phyloP scores from a whole-genome alignment of 352 stramenopile genomes.

The Nothophytophthora sp. region DNA sequence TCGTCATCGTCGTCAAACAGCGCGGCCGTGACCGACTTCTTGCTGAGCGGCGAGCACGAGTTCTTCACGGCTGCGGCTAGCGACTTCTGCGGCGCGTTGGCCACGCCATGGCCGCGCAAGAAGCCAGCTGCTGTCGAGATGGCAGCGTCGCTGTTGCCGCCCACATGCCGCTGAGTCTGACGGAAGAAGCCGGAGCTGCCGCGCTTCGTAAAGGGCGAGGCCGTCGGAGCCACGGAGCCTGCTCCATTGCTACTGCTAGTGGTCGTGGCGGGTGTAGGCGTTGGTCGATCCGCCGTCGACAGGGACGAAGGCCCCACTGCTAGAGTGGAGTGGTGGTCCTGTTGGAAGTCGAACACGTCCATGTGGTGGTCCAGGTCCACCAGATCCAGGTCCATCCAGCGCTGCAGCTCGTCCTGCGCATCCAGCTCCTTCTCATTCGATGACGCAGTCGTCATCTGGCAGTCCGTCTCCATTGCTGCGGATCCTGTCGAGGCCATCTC shows the following conservation, averaged over 20 bases:
- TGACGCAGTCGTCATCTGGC: not conserved
- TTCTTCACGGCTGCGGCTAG: slow-evolving; percentile 13
- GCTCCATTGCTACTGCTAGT: slow-evolving; percentile 2
- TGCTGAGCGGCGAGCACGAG: slow-evolving; percentile 24
- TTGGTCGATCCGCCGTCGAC: not conserved
- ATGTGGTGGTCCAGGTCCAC: slow-evolving; percentile 56
- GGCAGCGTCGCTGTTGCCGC: slow-evolving; percentile 12
- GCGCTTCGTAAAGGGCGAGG: slow-evolving; percentile 31
- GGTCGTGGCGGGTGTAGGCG: too few relatives aligned
- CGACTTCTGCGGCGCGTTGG: slow-evolving; percentile 15
- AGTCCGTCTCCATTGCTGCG: slow-evolving; percentile 8
- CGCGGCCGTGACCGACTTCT: slow-evolving; percentile 52
- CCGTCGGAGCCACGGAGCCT: not conserved
- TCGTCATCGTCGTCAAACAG: slow-evolving; percentile 54
- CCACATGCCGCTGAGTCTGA: too few relatives aligned
- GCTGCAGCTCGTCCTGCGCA: slow-evolving; percentile 54
- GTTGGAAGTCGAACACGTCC: slow-evolving; percentile 56
- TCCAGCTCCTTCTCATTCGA: slow-evolving; percentile 38
- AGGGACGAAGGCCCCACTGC: not conserved
- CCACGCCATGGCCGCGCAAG: slow-evolving; percentile 11
- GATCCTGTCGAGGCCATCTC: slow-evolving; percentile 23
- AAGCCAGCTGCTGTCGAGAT: slow-evolving; percentile 8
- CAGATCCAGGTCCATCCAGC: slow-evolving; percentile 63
- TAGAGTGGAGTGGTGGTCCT: slow-evolving; percentile 15
- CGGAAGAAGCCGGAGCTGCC: slow-evolving; percentile 24